Base-by-base conservation (phyloP, 768 basidiomycete genomes). In the Fomitopsis pulvina region DNA sequence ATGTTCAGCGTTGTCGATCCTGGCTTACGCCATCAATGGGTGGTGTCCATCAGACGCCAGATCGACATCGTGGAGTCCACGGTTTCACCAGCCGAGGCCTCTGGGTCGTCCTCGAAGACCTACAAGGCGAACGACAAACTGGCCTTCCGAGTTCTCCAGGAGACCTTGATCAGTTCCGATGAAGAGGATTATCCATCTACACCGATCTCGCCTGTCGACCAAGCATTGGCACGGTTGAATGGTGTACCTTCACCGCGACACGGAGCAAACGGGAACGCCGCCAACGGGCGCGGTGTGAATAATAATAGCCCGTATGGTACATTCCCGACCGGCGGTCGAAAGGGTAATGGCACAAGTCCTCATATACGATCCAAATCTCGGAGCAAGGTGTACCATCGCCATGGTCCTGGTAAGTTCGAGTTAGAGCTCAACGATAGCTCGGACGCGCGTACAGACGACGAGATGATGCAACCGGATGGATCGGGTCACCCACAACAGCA, bases 1-100 rank as follows among this genome's bases (percentile, higher is more conserved):
- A 92, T 96, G 83, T 97, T 96, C 73, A 92, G 89, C 54, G 82
- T 96, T 38, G 81, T 86, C 45, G 90, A 92, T 59, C 77, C 85
- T 1, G 72, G 87, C 32, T 76, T 87, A 16, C 80, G 84, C 18
- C 78, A 85, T 52, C 79, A 84, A 52, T 92, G 88, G 88, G 75
- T 75, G 0, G 75, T 78, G 3, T 81, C 79, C 24, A 66, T 92
- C 53, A 79, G 78, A 60, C 78, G 78, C 49, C 78, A 87, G 57
- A 81, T 86, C 45, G 85, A 85, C 43, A 49, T 62, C 27, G 65
- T 59, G 22, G 71, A 69, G 22, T 58, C 64, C 16, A 61, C 66
- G 12, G 59, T 70, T 18, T 52, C 60, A 20, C 66, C 68, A 18
- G 64, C 70, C 16, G 64, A 69, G 29, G 61, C 71, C 6, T 66